phyloP scores from a whole-genome alignment of 352 stramenopile species.

The Pythium volutum region DNA sequence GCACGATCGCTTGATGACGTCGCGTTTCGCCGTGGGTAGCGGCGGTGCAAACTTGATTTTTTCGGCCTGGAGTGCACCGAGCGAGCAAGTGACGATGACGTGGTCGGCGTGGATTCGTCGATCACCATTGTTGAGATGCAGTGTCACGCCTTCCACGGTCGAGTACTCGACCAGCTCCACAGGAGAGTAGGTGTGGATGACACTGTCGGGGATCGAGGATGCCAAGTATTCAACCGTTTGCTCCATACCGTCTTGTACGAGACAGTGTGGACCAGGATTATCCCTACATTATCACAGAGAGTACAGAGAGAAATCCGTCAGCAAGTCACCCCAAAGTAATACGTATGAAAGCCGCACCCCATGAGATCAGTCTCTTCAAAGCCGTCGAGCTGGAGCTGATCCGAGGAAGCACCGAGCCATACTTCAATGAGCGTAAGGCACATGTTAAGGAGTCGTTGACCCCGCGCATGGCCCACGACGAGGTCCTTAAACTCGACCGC shows the following conservation, averaged over 20 bases:
- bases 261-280: constrained; percentile 45
- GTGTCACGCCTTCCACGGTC: constrained; percentile 28
- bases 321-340: background rate
- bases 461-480: background rate
- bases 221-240: constrained; percentile 41
- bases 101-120: constrained; percentile 32
- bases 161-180: constrained; percentile 20
- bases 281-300: constrained; percentile 28
- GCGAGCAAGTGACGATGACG: constrained; percentile 54
- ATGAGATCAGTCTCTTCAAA: constrained; percentile 53
- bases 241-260: constrained; percentile 50
- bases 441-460: constrained; percentile 28
- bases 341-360: constrained; percentile 26
- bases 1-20: constrained; percentile 42
- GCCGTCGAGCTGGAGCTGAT: constrained; percentile 54
- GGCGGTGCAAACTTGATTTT: constrained; percentile 46
- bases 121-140: constrained; percentile 28
- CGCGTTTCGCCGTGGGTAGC: constrained; percentile 39
- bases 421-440: constrained; percentile 51
- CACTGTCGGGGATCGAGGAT: background rate
- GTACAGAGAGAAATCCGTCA: background rate
- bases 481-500: background rate
- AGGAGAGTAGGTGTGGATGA: constrained; percentile 11
- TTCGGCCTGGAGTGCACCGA: constrained; percentile 47
- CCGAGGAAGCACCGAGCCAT: constrained; percentile 50